Evolutionary conservation across 345 rosid species (phyloP).

Genomic region (Moringa oleifera): DNA sequence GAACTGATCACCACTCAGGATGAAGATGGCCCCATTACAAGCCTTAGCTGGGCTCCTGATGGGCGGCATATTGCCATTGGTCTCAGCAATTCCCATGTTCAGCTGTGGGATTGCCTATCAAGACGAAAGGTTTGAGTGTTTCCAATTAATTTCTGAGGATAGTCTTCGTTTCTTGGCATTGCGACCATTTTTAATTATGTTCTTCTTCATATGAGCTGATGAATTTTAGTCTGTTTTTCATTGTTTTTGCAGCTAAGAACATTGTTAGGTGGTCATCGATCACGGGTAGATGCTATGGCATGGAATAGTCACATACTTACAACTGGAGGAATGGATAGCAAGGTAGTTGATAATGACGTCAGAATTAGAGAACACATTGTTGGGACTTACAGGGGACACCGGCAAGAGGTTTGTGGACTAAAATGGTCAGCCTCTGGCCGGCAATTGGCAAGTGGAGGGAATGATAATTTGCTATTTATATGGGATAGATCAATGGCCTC

Average conservation of each 20-base stretch:
- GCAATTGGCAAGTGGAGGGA: constrained; percentile 46
- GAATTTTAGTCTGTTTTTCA: too few relatives aligned
- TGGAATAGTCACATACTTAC: constrained; percentile 39
- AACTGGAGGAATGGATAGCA: constrained; percentile 45
- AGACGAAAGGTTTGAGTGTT: constrained; percentile 32
- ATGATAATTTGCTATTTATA: constrained; percentile 27
- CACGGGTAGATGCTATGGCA: constrained; percentile 35
- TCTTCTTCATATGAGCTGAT: neutral
- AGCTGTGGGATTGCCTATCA: constrained; percentile 26
- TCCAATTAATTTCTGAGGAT: too few relatives aligned
- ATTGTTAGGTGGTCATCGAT: constrained; percentile 35
- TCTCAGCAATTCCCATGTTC: constrained; percentile 34
- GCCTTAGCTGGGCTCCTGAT: constrained; percentile 29
- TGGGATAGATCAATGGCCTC: constrained; percentile 46
- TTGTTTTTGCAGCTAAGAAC: constrained; percentile 28
- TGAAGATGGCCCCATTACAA: constrained; percentile 41
- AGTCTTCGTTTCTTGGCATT: neutral
- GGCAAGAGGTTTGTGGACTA: constrained; percentile 43
- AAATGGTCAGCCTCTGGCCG: constrained; percentile 55
- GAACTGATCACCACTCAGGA: constrained; percentile 44
- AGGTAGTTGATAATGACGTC: constrained; percentile 38
- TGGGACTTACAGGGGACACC: constrained; percentile 41
- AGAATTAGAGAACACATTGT: constrained; percentile 32
- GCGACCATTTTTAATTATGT: neutral
- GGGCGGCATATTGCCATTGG: constrained; percentile 30